Evolutionary conservation across 805 yeast genomes (phyloP), one percentile per base, ranked within the genome.

Genomic region (Candida orba): DNA sequence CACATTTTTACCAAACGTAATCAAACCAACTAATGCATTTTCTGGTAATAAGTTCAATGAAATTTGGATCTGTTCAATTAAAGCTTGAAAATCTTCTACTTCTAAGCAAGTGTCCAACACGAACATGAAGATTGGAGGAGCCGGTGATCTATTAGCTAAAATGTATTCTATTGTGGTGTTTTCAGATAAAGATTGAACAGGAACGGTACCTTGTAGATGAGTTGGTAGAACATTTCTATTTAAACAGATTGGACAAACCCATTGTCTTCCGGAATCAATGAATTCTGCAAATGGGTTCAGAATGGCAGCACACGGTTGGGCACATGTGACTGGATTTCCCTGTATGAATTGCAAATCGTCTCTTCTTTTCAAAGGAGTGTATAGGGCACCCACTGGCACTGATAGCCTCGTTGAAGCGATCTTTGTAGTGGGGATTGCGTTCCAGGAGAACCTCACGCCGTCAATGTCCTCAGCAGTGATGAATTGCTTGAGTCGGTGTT

Each of bases 391-490:
- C 29, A 77, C 55, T 3, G 84, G 84, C 10, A 78, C 71, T 1
- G 73, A 68, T 40, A 74, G 68, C 41, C 81, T 59, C 29, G 69
- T 66, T 40, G 75, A 73, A 39, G 77, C 80, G 36, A 69, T 63
- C 52, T 71, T 73, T n/a, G 77, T 66, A 36, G 71, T 65, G 6
- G 85, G 84, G 13, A 80, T 60, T 9, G 68, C 65, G 51, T 76
- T 79, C 83, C 86, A 81, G 8, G 83, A 67, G 55, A 78, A 69
- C 40, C 86, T 65, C 36, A 79, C 73, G 14, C 85, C 86, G 44
- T 79, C 80, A 15, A 56, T 31, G 41, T 55, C 59, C 32, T 55
- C 58, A 8, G 46, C 51, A 12, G 50, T 44, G 2, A 48, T 43
- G 29, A 41, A 50, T 20, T 39, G 45, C 42, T 42, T 18, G 7